Base-by-base conservation (phyloP, 192 early-diverging fungal genomes). In the Tieghemiomyces parasiticus region DNA sequence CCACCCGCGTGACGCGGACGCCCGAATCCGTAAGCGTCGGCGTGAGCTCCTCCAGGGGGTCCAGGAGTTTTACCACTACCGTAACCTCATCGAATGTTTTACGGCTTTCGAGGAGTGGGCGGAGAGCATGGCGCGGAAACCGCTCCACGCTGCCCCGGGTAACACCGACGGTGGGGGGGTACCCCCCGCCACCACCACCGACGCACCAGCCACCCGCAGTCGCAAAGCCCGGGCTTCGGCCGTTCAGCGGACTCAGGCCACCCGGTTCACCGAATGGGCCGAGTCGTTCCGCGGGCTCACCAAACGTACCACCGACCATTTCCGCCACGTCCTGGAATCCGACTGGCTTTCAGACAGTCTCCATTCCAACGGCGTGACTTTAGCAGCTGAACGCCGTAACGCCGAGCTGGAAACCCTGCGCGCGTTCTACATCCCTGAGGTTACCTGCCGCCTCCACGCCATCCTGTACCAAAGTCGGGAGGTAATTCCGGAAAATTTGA, bases 401-500 rank as follows among this genome's bases (percentile, higher is more conserved):
- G 54, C 60, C 1, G 74, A 81, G 34, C 66, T 81, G 54, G 45
- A 44, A 31, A 61, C 58, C 20, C 58, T 81, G 59, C 79, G 82
- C 46, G 64, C 70, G 61, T 65, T 77, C 29, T 81, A 75, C 47
- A 69, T 85, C 19, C 84, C 89, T 4, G 80, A 88, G 60, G 58
- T 84, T 1, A 71, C 87, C 33, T 69, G 87, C 60, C 78, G 79
- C 42, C 63, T 88, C 52, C 83, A 91, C 65, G 66, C 80, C 13
- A 69, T 91, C 26, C 70, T 83, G 46, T 86, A 70, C 63, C 77
- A 85, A 35, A 85, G 82, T 9, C 68, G 80, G 14, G 69, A 73
- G 24, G 60, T 79, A 19, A 30, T 80, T 24, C 67, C 69, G 25
- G 70, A 70, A 64, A 81, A 77, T 31, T 71, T 77, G 28, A 62